These are phyloP conservation scores for Monascus purpureus DNA, from an alignment of 495 filamentous ascomycete genomes.

Conservation along the genomic window DNA sequence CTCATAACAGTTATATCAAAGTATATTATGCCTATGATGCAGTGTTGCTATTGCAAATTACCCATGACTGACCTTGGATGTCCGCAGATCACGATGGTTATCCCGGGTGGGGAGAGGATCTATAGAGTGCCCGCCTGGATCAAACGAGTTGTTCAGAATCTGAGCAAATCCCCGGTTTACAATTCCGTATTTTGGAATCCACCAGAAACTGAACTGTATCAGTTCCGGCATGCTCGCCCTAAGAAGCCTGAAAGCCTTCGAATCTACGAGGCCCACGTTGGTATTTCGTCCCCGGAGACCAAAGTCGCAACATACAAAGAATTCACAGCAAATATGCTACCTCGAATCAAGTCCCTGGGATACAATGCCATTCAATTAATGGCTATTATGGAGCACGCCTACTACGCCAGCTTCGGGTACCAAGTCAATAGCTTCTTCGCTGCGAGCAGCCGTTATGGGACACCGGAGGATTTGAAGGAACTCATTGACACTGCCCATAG, in stretches of 20 bases:
- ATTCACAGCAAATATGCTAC: conserved; percentile 84
- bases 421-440: conserved; percentile 98
- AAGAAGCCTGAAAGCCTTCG: conserved; percentile 74
- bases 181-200: conserved; percentile 98
- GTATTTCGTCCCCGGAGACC: conserved; percentile 85
- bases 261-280: conserved; percentile 96
- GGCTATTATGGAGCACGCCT: conserved; percentile 98
- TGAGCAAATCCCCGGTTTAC: conserved; percentile 75
- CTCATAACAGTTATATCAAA: conserved; percentile 92
- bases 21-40: too few relatives aligned
- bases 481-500: conserved; percentile 89
- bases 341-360: conserved; percentile 76
- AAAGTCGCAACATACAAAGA: conserved; percentile 89
- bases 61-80: too few relatives aligned
- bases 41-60: too few relatives aligned
- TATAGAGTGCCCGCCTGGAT: conserved; percentile 94
- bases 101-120: conserved; percentile 62
- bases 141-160: conserved; percentile 87
- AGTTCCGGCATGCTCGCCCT: conserved; percentile 69
- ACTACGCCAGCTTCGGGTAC: conserved; percentile 98
- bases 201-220: conserved; percentile 54
- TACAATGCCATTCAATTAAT: conserved; percentile 98
- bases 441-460: conserved; percentile 87
- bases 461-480: conserved; percentile 91
- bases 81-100: conserved; percentile 66